Base-by-base conservation (phyloP, 306 rosid genomes). In the Dalbergia cultrata region DNA sequence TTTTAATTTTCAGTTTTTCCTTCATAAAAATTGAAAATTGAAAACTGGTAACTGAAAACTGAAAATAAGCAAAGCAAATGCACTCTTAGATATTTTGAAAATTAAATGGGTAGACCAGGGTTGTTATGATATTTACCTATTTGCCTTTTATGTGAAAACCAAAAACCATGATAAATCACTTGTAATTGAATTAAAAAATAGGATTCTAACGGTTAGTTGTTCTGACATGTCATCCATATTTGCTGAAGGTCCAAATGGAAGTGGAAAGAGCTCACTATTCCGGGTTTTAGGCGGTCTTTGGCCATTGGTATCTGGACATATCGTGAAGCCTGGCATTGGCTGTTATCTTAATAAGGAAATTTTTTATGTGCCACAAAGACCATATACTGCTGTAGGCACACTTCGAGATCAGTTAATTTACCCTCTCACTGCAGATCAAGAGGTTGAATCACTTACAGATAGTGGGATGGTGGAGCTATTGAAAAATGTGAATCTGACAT, bases 271-370 rank as follows among this genome's bases (percentile, higher is more conserved):
- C 87, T 91, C 98, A 3, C 96, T 93, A 74, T 93, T 93, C 80
- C 90, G 98, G 75, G 98, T 93, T 81, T 82, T 93, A 70, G 98
- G 98, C n/a, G 98, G 98, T 73, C 97, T 93, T 17, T 93, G 98
- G 98, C 98, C 98, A 26, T 84, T 93, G 78, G 89, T 91, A 35
- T 91, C 94, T 75, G 98, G 98, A 45, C 90, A 87, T 86, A 91
- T 93, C 47, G 93, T 90, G 79, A 93, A 93, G 81, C 98, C 98
- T 60, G 98, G 97, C 80, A 83, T 88, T 83, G 98, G 98, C 67
- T 88, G 94, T 70, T 90, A 93, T 89, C 98, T 93, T 71, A 93
- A 93, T 78, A 93, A 93, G 87, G 98, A 93, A 80, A 93, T 93
- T 52, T 93, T 93, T 74, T 93, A 93, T 81, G 98, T 93, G 78